Base-by-base conservation (phyloP, 2,329 filamentous ascomycete genomes). In the Ceratocystis harringtonii region DNA sequence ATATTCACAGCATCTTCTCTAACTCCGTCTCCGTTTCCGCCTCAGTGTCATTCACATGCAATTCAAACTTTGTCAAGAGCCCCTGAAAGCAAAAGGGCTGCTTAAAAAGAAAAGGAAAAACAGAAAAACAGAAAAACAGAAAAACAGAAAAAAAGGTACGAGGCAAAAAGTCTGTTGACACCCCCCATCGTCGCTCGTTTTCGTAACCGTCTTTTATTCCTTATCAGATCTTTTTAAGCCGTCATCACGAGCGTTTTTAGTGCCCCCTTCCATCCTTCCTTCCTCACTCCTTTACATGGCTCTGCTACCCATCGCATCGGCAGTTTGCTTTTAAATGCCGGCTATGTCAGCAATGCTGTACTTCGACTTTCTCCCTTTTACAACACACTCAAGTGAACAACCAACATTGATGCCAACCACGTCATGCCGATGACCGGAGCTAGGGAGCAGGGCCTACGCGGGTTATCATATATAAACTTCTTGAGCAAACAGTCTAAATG, bases 171-270 rank as follows among this genome's bases (percentile, higher is more conserved):
- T 52, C 7, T 52, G 48, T 5, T 28, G 48, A 25, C 48, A 52
- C 8, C 2, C 17, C 1, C 7, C 32, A 28, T 25, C 7, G 3
- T 62, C n/a, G 12, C 45, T 62, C 45, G 60, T 62, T 62, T 48
- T 62, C 25, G 43, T 62, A 43, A 19, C 32, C n/a, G 32, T 19
- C 36, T 62, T 8, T n/a, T 61, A n/a, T 66, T 63, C 25, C 61
- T 66, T 66, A 66, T 66, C 65, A 66, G 65, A 66, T 66, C 65
- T 63, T 66, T 66, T n/a, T 8, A 32, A 19, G 2, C 17, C 28
- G 6, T 1, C 55, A 58, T 58, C 55, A 58, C 28, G 25, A 58
- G 32, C 55, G 10, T 58, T 17, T 10, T 3, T 30, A 7, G 15
- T 7, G 15, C 22, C 19, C 17, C 36, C 41, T 22, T 2, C 60